These are phyloP conservation scores for Penicillium pancosmium DNA, from an alignment of 495 filamentous ascomycete genomes.

Conservation along the genomic window DNA sequence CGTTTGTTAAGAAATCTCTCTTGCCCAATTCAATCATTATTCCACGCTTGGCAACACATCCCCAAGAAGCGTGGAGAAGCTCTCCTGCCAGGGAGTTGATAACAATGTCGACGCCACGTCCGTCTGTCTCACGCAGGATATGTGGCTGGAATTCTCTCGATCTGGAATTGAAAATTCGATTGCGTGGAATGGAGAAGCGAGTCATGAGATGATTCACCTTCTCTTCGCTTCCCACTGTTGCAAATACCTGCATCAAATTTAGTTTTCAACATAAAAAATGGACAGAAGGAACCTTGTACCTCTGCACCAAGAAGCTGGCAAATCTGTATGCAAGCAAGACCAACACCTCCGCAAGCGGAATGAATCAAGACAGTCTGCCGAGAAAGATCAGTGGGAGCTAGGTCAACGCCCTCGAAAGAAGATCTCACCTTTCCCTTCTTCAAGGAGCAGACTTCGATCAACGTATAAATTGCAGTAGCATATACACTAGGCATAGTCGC, in stretches of 20 bases:
- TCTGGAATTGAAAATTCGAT: constrained; percentile 30
- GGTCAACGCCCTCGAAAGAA: too few species aligned
- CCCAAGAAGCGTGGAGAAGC: constrained; percentile 35
- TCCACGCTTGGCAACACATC: constrained; percentile 26
- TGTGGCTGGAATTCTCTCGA: constrained; percentile 13
- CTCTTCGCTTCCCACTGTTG: constrained; percentile 44
- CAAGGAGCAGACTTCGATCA: background rate
- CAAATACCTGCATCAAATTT: constrained; percentile 34
- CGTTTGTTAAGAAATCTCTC: constrained; percentile 25
- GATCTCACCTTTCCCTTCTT: background rate
- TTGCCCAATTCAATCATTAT: constrained; percentile 21
- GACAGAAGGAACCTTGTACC: too few species aligned
- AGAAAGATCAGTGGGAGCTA: too few species aligned
- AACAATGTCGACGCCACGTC: constrained; percentile 35
- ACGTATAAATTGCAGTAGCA: background rate
- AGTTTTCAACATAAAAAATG: too few species aligned
- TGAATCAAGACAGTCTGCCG: constrained; percentile 25
- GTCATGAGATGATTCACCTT: constrained; percentile 40
- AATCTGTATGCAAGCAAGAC: constrained; percentile 24
- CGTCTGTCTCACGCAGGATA: constrained; percentile 22
- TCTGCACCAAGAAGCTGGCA: constrained; percentile 20
- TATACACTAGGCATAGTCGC: background rate
- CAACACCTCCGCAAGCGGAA: constrained; percentile 29
- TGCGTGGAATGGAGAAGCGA: constrained; percentile 23
- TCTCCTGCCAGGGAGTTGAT: constrained; percentile 38